A percentile compares a stretch with the other conserved stretches of the same genome.
Evolutionary conservation across 345 rosid genomes (phyloP).

Genomic region (Populus alba): DNA sequence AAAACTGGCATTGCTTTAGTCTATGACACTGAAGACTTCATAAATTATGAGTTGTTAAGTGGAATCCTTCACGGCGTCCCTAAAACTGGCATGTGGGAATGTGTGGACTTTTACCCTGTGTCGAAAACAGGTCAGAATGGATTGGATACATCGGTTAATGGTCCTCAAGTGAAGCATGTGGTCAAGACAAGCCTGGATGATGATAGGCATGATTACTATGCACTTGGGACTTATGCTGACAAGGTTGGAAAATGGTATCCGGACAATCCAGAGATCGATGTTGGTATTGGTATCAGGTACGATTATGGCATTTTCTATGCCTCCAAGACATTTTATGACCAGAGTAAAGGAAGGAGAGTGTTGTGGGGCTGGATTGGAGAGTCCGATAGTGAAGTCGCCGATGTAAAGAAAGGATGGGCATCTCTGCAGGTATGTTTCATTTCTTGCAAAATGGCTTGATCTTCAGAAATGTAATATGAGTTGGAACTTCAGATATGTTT

Average conservation of each 20-base stretch:
- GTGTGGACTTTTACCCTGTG: conserved; percentile 70
- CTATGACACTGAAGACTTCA: conserved; percentile 78
- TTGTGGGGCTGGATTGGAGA: conserved; percentile 80
- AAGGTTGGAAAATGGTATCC: conserved; percentile 44
- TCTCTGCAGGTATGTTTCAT: conserved; percentile 51
- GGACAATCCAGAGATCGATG: conserved; percentile 51
- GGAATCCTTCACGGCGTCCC: conserved; percentile 58
- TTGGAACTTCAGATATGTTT: no score
- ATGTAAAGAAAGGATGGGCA: conserved; percentile 70
- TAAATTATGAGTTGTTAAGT: conserved; percentile 32
- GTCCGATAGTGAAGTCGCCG: conserved; percentile 60
- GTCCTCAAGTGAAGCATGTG: conserved; percentile 53
- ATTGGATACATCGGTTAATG: conserved; percentile 52
- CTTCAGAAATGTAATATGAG: no score
- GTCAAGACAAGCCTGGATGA: conserved; percentile 61
- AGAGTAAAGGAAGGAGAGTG: conserved; percentile 44
- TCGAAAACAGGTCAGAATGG: conserved; percentile 33
- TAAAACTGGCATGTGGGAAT: conserved; percentile 93
- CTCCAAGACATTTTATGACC: conserved; percentile 67
- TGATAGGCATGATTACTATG: conserved; percentile 60
- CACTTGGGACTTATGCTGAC: conserved; percentile 58
- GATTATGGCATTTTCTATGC: conserved; percentile 73
- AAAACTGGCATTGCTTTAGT: conserved; percentile 65
- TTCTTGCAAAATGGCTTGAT: no score
- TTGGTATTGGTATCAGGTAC: conserved; percentile 62